Conservation (phyloP, 371 early-diverging fungal genomes). For the Mortierella sp. region DNA sequence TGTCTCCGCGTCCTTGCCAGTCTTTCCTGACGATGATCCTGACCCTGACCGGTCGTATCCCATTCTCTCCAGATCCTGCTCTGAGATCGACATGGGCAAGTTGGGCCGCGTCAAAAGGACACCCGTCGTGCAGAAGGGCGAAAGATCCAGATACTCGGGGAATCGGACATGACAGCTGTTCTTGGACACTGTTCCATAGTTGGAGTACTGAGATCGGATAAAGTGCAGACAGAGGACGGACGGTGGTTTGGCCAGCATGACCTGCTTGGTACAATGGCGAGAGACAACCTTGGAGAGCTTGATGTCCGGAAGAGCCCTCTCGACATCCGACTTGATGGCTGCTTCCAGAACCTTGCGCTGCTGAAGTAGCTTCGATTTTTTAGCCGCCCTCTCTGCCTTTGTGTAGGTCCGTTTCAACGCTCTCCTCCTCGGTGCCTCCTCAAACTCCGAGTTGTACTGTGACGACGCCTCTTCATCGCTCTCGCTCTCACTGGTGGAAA, state of each 20-base stretch:
- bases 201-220: conserved; percentile 78
- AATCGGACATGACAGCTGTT: conserved; percentile 82
- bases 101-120: conserved; percentile 64
- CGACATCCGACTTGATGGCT: conserved; percentile 53
- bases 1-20: neutral
- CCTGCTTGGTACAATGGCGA: conserved; percentile 70
- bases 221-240: conserved; percentile 82
- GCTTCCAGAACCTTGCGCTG: conserved; percentile 23
- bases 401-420: neutral
- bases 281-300: conserved; percentile 57
- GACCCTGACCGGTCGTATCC: conserved; percentile 10
- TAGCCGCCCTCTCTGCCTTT: conserved; percentile 4
- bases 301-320: conserved; percentile 43
- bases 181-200: conserved; percentile 78
- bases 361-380: conserved; percentile 24
- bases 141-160: conserved; percentile 78
- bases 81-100: conserved; percentile 58
- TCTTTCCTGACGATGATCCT: neutral
- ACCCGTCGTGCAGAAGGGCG: conserved; percentile 75
- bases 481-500: conserved; percentile 2
- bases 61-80: conserved; percentile 30
- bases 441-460: conserved; percentile 17
- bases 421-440: neutral
- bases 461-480: conserved; percentile 4
- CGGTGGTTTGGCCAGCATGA: conserved; percentile 71